Conservation (phyloP, 2,329 filamentous ascomycete genomes). For the Sporothrix brunneoviolacea region DNA sequence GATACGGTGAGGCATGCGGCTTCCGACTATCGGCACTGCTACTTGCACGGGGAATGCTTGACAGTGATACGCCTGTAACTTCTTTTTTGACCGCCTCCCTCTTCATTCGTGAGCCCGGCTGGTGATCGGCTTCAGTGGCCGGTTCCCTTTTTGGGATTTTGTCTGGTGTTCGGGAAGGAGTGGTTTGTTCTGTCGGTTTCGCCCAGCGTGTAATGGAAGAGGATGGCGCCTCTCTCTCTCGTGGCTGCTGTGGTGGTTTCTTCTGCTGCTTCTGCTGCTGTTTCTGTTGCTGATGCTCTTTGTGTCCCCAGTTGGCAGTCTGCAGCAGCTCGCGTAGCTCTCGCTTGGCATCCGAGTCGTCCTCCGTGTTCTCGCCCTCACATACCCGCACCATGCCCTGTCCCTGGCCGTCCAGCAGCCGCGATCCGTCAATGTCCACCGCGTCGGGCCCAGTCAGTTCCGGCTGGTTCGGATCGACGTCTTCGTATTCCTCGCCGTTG, state of each 20-base stretch:
- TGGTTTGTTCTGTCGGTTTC: too few species aligned
- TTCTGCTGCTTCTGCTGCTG: neutral
- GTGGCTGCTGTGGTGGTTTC: too few species aligned
- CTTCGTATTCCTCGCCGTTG: constrained; percentile 41
- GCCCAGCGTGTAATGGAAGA: neutral
- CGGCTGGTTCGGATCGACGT: constrained; percentile 45
- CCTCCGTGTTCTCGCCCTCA: constrained; percentile 56
- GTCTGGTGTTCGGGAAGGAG: too few species aligned
- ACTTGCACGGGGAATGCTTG: too few species aligned
- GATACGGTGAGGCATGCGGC: too few species aligned
- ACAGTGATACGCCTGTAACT: neutral
- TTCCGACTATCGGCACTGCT: too few species aligned
- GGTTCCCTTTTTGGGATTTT: too few species aligned
- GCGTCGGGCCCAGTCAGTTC: constrained; percentile 44
- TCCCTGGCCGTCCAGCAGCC: constrained; percentile 60
- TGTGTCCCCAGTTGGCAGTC: constrained; percentile 23
- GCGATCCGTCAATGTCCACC: constrained; percentile 55
- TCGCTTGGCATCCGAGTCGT: constrained; percentile 50
- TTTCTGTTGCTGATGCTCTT: neutral
- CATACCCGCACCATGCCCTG: constrained; percentile 67
- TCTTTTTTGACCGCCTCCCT: neutral
- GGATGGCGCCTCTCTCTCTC: too few species aligned
- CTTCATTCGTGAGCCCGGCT: neutral
- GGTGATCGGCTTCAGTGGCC: neutral
- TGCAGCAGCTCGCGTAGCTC: constrained; percentile 62